Evolutionary conservation across 2,329 filamentous ascomycete species (phyloP), one percentile per base, ranked within the genome.

Genomic region (Fusarium marasasianum): DNA sequence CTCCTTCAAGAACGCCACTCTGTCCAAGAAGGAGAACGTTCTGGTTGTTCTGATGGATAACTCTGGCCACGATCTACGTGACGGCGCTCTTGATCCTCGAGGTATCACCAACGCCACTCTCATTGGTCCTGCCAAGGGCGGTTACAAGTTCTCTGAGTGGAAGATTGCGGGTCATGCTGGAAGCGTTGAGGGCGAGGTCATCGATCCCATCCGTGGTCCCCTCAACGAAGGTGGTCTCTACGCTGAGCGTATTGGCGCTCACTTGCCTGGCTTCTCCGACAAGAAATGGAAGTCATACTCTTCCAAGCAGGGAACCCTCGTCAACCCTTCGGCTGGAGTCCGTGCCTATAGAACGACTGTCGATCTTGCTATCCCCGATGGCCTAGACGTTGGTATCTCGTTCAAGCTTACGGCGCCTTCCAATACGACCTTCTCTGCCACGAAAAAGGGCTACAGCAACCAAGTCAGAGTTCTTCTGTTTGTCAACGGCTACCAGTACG

Each of bases 401-500:
- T 88, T 91, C 75, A 82, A 85, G 6, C 80, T 91, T 6, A 84
- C 84, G 0, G 86, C 87, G 0, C 82, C 86, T 0, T 79, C 81
- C 0, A 82, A 83, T 11, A 80, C 81, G 22, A 83, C 84, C 1
- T 84, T 88, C 18, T 67, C 71, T 8, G 63, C 79, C 4, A 77
- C 74, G 1, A 73, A 77, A 29, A 64, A 70, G n/a, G 73, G 66
- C 20, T 79, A 81, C 70, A 81, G 77, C 26, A 84, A 84, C 72
- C 80, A 78, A 24, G 72, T 84, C 7, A 84, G 90, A 17, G 87
- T 86, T 0, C 85, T 90, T 74, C 78, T 92, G 6, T 91, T 89
- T 63, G 86, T 91, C n/a, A 92, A 92, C 63, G 90, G 90, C 0
- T 92, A 91, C 74, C 89, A 91, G 76, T 91, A 90, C 72, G 90